A percentile compares a stretch with the other conserved stretches of the same genome.
Conservation (phyloP, 1,284 basidiomycete species). For the Ceratobasidium sp. region DNA sequence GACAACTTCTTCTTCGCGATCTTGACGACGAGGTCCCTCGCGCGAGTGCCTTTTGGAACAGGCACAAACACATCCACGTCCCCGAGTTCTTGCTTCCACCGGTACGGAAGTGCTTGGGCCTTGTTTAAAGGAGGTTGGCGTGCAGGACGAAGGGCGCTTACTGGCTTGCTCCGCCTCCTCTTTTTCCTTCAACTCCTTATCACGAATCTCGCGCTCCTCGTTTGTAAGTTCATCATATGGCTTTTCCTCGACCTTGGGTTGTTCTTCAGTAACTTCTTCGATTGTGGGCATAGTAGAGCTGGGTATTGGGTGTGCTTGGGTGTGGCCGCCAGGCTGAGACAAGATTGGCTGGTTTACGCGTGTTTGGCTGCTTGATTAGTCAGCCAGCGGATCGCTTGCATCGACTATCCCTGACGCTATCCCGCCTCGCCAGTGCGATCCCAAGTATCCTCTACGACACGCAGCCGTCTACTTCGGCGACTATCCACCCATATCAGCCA, state of each 20-base stretch:
- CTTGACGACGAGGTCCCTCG: slow-evolving; percentile 73
- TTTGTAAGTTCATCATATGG: slow-evolving; percentile 79
- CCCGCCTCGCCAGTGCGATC: slow-evolving; percentile 12
- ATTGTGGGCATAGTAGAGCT: slow-evolving; percentile 35
- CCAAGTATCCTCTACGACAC: background rate
- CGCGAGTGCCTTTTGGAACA: slow-evolving; percentile 86
- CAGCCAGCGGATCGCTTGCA: slow-evolving; percentile 19
- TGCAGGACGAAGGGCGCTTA: slow-evolving; percentile 54
- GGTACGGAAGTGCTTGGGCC: slow-evolving; percentile 80
- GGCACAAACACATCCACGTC: slow-evolving; percentile 85
- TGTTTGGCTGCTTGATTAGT: slow-evolving; percentile 12
- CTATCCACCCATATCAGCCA: background rate
- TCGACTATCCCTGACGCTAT: slow-evolving; percentile 12
- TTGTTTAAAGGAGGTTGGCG: slow-evolving; percentile 43
- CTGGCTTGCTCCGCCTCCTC: slow-evolving; percentile 86
- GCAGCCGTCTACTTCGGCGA: background rate
- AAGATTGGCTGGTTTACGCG: background rate
- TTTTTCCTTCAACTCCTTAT: slow-evolving; percentile 69
- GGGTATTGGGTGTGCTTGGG: slow-evolving; percentile 25
- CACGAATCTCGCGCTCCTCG: slow-evolving; percentile 76
- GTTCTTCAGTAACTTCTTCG: slow-evolving; percentile 36
- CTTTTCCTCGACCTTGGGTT: slow-evolving; percentile 48
- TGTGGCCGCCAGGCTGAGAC: slow-evolving; percentile 12
- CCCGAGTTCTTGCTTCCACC: slow-evolving; percentile 88
- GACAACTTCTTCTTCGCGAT: slow-evolving; percentile 84